phyloP scores from a whole-genome alignment of 129 eudicot species.

The Escallonia herrerae region DNA sequence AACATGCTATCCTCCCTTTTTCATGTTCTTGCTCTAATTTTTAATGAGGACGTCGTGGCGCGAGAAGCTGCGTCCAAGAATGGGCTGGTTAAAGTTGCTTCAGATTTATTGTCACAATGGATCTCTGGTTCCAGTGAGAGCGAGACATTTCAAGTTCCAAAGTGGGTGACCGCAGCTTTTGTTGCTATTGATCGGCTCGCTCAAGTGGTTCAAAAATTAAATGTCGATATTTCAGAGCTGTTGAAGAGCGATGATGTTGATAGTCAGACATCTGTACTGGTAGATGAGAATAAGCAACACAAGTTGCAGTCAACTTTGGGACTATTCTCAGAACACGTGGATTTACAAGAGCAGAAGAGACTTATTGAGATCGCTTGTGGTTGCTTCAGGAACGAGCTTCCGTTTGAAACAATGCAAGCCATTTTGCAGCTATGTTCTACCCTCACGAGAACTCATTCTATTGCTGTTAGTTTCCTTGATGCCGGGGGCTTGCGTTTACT shows the following conservation, averaged over 20 bases:
- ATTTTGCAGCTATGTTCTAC: constrained; percentile 81
- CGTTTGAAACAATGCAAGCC: constrained; percentile 91
- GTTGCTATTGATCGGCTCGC: constrained; percentile 80
- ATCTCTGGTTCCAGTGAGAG: constrained; percentile 27
- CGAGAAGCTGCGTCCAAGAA: constrained; percentile 69
- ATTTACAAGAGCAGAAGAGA: constrained; percentile 63
- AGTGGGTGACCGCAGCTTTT: constrained; percentile 94
- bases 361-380: constrained; percentile 76
- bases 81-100: constrained; percentile 75
- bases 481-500: constrained; percentile 76
- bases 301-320: constrained; percentile 32
- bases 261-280: constrained; percentile 45
- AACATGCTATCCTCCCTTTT: constrained; percentile 63
- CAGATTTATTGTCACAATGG: constrained; percentile 70
- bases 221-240: constrained; percentile 59
- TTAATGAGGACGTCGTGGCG: constrained; percentile 77
- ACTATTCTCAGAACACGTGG: constrained; percentile 39
- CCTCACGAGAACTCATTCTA: constrained; percentile 75
- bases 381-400: constrained; percentile 61
- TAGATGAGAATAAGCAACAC: constrained; percentile 63
- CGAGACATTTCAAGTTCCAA: constrained; percentile 52
- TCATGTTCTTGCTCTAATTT: constrained; percentile 86
- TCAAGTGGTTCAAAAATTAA: constrained; percentile 69
- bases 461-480: constrained; percentile 79
- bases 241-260: constrained; percentile 52